A percentile compares a stretch with the other conserved stretches of the same genome.
These are phyloP conservation scores for Cephalotrichum gorgonifer DNA, from an alignment of 2,329 filamentous ascomycete species.

Conservation along the genomic window DNA sequence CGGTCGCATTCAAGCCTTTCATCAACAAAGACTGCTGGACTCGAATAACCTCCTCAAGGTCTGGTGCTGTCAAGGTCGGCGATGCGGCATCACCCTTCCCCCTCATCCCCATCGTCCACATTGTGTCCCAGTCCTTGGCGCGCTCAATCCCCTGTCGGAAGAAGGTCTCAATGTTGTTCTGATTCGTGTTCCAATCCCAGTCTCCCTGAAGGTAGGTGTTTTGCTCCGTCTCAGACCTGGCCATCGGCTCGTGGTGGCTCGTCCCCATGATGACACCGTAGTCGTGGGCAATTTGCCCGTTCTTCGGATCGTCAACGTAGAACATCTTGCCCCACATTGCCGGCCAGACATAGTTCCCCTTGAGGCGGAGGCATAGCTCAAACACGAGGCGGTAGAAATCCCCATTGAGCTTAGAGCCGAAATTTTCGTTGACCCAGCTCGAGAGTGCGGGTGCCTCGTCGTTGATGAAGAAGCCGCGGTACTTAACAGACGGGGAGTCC, in stretches of 20 bases:
- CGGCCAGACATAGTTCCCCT: conserved; percentile 69
- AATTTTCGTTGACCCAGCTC: conserved; percentile 43
- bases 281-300: conserved; percentile 59
- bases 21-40: conserved; percentile 15
- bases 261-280: conserved; percentile 65
- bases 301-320: conserved; percentile 58
- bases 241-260: conserved; percentile 65
- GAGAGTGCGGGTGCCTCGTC: conserved; percentile 60
- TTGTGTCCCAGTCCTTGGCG: conserved; percentile 49
- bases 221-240: conserved; percentile 48
- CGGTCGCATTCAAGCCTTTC: conserved; percentile 8
- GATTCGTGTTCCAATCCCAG: conserved; percentile 63
- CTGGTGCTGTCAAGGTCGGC: conserved; percentile 37
- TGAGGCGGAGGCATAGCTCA: conserved; percentile 57
- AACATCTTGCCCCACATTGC: conserved; percentile 63
- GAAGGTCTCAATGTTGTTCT: conserved; percentile 56
- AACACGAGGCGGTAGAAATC: conserved; percentile 58
- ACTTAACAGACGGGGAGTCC: conserved; percentile 51
- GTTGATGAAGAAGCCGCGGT: conserved; percentile 63
- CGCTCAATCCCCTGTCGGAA: conserved; percentile 57
- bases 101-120: conserved; percentile 62
- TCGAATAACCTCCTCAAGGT: conserved; percentile 44
- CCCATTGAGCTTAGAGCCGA: conserved; percentile 1
- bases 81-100: conserved; percentile 55
- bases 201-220: conserved; percentile 42